These are phyloP conservation scores for Lactarius indigo DNA, from an alignment of 768 basidiomycete species.

Conservation along the genomic window DNA sequence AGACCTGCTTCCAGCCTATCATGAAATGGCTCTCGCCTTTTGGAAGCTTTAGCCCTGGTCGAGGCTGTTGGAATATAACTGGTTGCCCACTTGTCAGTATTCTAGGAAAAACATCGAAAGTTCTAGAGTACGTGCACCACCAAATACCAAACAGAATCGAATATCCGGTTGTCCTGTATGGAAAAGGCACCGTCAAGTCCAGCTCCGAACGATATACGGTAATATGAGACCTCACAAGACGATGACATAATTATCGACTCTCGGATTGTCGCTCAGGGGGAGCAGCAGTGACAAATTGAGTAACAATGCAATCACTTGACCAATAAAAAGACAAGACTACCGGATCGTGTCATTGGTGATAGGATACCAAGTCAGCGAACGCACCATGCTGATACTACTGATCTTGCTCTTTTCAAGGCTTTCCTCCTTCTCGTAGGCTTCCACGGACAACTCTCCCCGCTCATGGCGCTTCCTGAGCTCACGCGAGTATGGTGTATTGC, in stretches of 20 bases:
- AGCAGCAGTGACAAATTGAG: slow-evolving; percentile 71
- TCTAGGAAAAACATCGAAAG: not conserved
- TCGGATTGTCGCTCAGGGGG: slow-evolving; percentile 53
- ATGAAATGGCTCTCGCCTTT: slow-evolving; percentile 73
- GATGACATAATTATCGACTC: slow-evolving; percentile 71
- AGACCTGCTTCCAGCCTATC: slow-evolving; percentile 81
- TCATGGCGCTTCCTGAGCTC: slow-evolving; percentile 53
- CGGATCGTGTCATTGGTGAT: not conserved
- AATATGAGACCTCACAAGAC: slow-evolving; percentile 46
- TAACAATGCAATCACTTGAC: slow-evolving; percentile 60
- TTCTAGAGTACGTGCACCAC: slow-evolving; percentile 62
- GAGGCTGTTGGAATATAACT: slow-evolving; percentile 85
- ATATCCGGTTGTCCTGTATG: slow-evolving; percentile 60
- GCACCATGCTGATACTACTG: slow-evolving; percentile 78
- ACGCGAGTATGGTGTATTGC: slow-evolving; percentile 66
- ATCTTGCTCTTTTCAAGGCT: slow-evolving; percentile 81
- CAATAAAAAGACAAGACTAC: slow-evolving; percentile 74
- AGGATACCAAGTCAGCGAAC: slow-evolving; percentile 13
- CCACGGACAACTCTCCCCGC: slow-evolving; percentile 52
- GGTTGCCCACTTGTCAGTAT: slow-evolving; percentile 1
- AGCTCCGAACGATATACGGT: not conserved
- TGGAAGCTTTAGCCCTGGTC: slow-evolving; percentile 76
- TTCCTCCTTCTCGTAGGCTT: slow-evolving; percentile 70
- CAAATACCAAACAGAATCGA: slow-evolving; percentile 81
- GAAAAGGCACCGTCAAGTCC: not conserved